phyloP scores from a whole-genome alignment of 768 basidiomycete genomes.

The Chalciporus piperatus region DNA sequence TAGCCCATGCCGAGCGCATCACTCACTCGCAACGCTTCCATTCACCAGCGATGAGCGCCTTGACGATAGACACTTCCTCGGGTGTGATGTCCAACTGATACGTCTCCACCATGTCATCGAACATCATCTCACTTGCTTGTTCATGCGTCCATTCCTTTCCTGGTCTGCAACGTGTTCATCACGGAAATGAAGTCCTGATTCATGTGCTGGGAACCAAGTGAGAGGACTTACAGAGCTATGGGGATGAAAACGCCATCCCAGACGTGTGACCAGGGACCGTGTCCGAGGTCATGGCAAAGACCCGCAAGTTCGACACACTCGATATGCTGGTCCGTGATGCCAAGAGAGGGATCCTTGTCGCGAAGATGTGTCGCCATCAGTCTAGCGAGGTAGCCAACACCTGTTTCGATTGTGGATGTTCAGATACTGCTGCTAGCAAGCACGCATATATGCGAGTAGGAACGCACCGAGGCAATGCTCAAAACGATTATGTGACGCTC shows the following conservation, averaged over 20 bases:
- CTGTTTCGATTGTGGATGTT: slow-evolving; percentile 42
- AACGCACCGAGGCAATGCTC: slow-evolving; percentile 75
- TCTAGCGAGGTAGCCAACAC: slow-evolving; percentile 72
- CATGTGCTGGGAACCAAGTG: not conserved
- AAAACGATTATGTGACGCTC: slow-evolving; percentile 78
- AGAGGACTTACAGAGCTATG: slow-evolving; percentile 51
- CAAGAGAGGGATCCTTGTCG: slow-evolving; percentile 55
- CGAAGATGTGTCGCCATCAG: slow-evolving; percentile 58
- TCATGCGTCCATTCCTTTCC: slow-evolving; percentile 67
- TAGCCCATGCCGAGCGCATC: too few relatives aligned
- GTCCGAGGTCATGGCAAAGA: slow-evolving; percentile 81
- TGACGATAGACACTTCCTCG: slow-evolving; percentile 59
- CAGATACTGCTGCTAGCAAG: not conserved
- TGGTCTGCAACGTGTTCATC: slow-evolving; percentile 37
- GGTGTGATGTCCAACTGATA: slow-evolving; percentile 49
- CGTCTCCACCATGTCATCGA: slow-evolving; percentile 60
- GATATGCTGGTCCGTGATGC: slow-evolving; percentile 69
- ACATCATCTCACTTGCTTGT: slow-evolving; percentile 80
- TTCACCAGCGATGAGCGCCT: slow-evolving; percentile 76
- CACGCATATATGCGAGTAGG: too few relatives aligned
- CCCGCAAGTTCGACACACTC: slow-evolving; percentile 79
- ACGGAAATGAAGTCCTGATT: not conserved
- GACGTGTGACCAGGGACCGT: slow-evolving; percentile 85
- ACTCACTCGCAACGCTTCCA: slow-evolving; percentile 49
- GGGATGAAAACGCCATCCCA: slow-evolving; percentile 80